A percentile compares a stretch with the other conserved stretches of the same genome.
Conservation (phyloP, 176 grass and related monocot genomes). For the Coix lacrymajobi region DNA sequence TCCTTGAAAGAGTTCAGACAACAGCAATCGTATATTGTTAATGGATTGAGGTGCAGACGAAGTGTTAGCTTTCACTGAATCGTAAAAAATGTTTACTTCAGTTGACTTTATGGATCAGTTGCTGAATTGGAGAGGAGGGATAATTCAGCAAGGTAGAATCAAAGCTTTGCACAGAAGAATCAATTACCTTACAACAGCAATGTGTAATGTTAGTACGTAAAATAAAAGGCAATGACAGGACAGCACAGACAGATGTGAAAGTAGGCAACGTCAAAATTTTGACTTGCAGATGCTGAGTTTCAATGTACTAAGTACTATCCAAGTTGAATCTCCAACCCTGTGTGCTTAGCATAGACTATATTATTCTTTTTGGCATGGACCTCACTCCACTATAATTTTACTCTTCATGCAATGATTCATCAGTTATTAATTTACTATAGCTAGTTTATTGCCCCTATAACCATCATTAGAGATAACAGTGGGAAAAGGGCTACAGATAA, state of each 20-base stretch:
- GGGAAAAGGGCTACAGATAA: slow-evolving; percentile 26
- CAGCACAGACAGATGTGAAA: slow-evolving; percentile 14
- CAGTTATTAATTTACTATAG: neutral
- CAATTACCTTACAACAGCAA: neutral
- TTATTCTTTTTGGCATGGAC: slow-evolving; percentile 1
- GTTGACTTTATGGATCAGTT: slow-evolving; percentile 27
- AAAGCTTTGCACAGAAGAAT: neutral
- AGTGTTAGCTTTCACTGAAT: neutral
- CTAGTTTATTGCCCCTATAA: slow-evolving; percentile 17
- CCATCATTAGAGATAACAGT: slow-evolving; percentile 28
- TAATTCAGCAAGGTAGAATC: slow-evolving; percentile 1
- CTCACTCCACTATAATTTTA: slow-evolving; percentile 6
- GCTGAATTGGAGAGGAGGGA: slow-evolving; percentile 1
- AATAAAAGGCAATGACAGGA: slow-evolving; percentile 7
- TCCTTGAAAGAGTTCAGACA: slow-evolving; percentile 21
- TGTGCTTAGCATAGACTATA: slow-evolving; percentile 1
- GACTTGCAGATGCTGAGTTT: slow-evolving; percentile 25
- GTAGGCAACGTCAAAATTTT: slow-evolving; percentile 8
- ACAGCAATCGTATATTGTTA: neutral
- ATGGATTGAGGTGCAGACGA: slow-evolving; percentile 12
- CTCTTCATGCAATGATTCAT: neutral
- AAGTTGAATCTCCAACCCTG: neutral
- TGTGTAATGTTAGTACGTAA: slow-evolving; percentile 17
- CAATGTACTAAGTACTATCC: slow-evolving; percentile 21
- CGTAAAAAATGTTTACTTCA: neutral